Percentiles rank a stretch among this genome's conserved stretches.
Conservation (phyloP, 805 yeast genomes). For the Nadsonia fulvescens region DNA sequence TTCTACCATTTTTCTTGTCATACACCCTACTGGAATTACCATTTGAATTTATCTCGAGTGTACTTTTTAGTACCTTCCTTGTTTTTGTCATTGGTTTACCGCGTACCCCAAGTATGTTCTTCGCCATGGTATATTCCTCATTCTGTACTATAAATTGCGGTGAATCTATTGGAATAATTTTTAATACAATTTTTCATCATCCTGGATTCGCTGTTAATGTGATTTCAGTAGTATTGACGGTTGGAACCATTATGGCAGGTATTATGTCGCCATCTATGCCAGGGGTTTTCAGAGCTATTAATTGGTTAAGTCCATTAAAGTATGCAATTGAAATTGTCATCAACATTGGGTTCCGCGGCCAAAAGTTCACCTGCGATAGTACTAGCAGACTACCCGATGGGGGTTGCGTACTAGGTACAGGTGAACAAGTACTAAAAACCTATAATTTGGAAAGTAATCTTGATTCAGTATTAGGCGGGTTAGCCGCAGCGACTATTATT, state of each 20-base stretch:
- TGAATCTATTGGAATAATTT: conserved; percentile 68
- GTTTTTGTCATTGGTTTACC: conserved; percentile 63
- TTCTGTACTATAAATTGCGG: conserved; percentile 51
- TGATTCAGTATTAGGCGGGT: conserved; percentile 9
- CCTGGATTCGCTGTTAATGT: conserved; percentile 68
- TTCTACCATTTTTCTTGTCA: conserved; percentile 39
- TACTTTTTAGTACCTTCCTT: conserved; percentile 40
- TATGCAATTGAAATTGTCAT: conserved; percentile 46
- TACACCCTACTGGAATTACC: conserved; percentile 52
- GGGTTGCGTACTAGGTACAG: conserved; percentile 33
- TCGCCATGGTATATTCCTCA: conserved; percentile 38
- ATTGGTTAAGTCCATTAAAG: conserved; percentile 62
- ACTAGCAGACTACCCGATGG: too few relatives aligned
- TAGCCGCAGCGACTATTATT: conserved; percentile 11
- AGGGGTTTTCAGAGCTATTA: conserved; percentile 45
- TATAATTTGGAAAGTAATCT: conserved; percentile 24
- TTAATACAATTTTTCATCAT: conserved; percentile 54
- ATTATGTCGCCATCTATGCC: conserved; percentile 67
- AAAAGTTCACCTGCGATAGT: conserved; percentile 32
- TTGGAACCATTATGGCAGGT: conserved; percentile 75
- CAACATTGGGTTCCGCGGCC: conserved; percentile 39
- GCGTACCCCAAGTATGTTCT: conserved; percentile 45
- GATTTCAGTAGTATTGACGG: conserved; percentile 43
- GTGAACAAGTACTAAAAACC: conserved; percentile 34
- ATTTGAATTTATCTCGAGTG: conserved; percentile 39